Evolutionary conservation across 495 filamentous ascomycete species (phyloP).

Genomic region (Aspergillus incahuasiensis): DNA sequence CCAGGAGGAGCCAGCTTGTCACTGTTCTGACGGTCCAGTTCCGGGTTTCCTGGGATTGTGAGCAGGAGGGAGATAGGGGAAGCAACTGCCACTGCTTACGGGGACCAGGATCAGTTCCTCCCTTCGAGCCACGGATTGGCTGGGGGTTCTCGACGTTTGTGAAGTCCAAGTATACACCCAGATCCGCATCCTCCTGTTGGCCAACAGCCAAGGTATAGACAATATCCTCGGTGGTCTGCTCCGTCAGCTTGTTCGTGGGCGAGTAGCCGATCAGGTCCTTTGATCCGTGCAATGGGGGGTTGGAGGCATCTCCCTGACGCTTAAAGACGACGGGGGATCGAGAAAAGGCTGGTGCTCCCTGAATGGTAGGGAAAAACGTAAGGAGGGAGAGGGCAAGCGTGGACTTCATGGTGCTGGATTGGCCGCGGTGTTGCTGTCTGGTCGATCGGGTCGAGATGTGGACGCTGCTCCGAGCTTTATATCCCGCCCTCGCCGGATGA

Average conservation of each 20-base stretch:
- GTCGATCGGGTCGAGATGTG: not conserved
- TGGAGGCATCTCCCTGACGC: slow-evolving; percentile 20
- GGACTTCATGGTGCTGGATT: slow-evolving; percentile 16
- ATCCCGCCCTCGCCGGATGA: not conserved
- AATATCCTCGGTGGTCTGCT: slow-evolving; percentile 30
- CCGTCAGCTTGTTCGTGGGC: slow-evolving; percentile 25
- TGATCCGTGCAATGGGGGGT: slow-evolving; percentile 32
- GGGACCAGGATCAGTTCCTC: slow-evolving; percentile 59
- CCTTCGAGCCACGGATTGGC: slow-evolving; percentile 57
- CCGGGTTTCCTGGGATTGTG: slow-evolving; percentile 40
- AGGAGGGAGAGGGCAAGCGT: slow-evolving; percentile 5
- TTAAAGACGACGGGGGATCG: not conserved
- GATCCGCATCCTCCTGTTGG: slow-evolving; percentile 51
- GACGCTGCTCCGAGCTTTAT: not conserved
- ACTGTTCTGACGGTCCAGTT: slow-evolving; percentile 60
- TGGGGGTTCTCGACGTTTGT: slow-evolving; percentile 58
- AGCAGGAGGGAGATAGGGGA: not conserved
- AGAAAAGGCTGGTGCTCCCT: slow-evolving; percentile 19
- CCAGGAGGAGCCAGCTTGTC: slow-evolving; percentile 63
- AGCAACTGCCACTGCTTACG: slow-evolving; percentile 31
- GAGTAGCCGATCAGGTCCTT: slow-evolving; percentile 36
- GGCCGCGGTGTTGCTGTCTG: not conserved
- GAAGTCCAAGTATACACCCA: slow-evolving; percentile 62
- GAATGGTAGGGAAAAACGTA: slow-evolving; percentile 1
- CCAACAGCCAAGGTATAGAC: slow-evolving; percentile 45